Base-by-base conservation (phyloP, 495 filamentous ascomycete genomes). In the Symbiotaphrina buchneri region DNA sequence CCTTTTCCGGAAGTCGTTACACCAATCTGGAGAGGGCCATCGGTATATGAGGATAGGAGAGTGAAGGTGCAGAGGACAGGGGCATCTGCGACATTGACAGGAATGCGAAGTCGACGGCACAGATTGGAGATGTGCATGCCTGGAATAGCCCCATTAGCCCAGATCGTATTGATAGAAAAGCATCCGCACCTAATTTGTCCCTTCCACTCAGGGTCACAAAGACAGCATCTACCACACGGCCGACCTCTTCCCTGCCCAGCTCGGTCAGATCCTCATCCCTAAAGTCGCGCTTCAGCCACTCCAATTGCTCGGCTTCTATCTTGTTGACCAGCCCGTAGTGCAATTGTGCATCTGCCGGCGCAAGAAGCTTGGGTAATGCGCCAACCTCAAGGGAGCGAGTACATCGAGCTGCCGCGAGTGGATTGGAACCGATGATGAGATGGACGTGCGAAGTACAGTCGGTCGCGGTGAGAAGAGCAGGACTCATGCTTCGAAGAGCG, bases 1-100 rank as follows among this genome's bases (percentile, higher is more conserved):
- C 87, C 87, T 38, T 76, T 73, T 11, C 90, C 90, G 18, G 87
- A 93, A 2, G 87, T 97, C 3, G 87, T 95, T 30, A 95, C 79
- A 27, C 85, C 87, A 38, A 97, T 74, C 42, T 97, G 87, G 18
- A 97, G 58, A 23, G 87, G 90, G 0, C 87, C 87, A 45, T 93
- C 82, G 27, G 67, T 68, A 46, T 94, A 72, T 4, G 76, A 82
- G 18, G 82, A 81, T 10, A 95, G 72, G 29, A 97, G 58, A 6
- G 74, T 77, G 47, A 97, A 95, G 7, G 79, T 74, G 51, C 81
- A 92, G n/a, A 94, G 68, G 22, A 65, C 58, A 0, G 84, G 82
- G 1, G 81, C 66, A 53, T 97, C 87, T 34, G 79, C 62, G 5
- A 94, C 80, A 49, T 97, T 97, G 42, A 95, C 61, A 5, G 90